These are phyloP conservation scores for Quercus robur DNA, from an alignment of 306 rosid genomes.

Conservation along the genomic window DNA sequence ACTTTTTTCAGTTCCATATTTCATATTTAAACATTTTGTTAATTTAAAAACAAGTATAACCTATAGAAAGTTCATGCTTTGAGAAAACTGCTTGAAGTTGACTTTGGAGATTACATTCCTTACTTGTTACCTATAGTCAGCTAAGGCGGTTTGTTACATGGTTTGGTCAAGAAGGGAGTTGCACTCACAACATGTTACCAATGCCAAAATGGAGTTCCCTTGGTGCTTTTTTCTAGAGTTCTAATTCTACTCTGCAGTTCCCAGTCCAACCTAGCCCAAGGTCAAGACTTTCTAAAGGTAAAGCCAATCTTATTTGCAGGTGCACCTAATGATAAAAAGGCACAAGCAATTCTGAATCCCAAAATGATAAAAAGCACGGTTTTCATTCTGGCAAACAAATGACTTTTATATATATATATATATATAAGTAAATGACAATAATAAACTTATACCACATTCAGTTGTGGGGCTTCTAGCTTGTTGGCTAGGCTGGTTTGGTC, in stretches of 20 bases:
- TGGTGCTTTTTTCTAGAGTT: neutral
- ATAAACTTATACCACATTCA: neutral
- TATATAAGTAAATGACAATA: neutral
- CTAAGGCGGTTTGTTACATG: neutral
- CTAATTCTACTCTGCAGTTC: neutral
- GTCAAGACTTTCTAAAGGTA: neutral
- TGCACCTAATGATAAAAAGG: neutral
- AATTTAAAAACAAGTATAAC: neutral
- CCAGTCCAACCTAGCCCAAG: neutral
- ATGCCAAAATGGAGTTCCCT: neutral
- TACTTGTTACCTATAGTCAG: neutral
- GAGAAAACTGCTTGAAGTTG: neutral
- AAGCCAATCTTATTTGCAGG: neutral
- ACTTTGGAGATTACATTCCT: neutral
- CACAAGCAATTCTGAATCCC: neutral
- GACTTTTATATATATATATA: neutral
- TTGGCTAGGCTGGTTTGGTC: no score
- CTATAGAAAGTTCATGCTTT: neutral
- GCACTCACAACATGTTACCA: neutral
- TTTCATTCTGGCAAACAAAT: neutral
- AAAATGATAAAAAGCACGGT: neutral
- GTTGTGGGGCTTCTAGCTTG: no score
- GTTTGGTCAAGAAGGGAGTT: neutral
- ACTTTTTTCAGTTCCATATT: neutral
- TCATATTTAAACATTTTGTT: neutral